Conservation (phyloP, 352 stramenopile genomes). For the Pythium aristosporum region DNA sequence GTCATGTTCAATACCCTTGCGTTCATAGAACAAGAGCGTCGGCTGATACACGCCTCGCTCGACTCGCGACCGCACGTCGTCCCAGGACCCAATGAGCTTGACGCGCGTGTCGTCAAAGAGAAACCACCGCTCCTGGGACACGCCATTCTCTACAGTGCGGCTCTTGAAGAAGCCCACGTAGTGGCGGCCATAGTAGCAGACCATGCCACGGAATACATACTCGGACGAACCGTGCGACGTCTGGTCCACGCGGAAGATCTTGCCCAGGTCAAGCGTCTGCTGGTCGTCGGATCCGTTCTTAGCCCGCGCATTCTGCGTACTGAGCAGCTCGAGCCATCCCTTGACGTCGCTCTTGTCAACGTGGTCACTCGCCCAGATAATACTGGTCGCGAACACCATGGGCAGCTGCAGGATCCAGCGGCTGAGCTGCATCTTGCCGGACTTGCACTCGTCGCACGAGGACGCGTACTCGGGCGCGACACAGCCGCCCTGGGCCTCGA, state of each 20-base stretch:
- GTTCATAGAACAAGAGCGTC: slow-evolving; percentile 82
- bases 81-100: slow-evolving; percentile 72
- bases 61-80: slow-evolving; percentile 66
- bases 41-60: slow-evolving; percentile 80
- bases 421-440: slow-evolving; percentile 43
- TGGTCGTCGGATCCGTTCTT: slow-evolving; percentile 26
- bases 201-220: slow-evolving; percentile 77
- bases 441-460: slow-evolving; percentile 53
- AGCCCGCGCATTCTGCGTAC: slow-evolving; percentile 37
- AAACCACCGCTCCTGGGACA: slow-evolving; percentile 63
- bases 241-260: slow-evolving; percentile 62
- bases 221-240: slow-evolving; percentile 27
- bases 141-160: slow-evolving; percentile 51
- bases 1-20: slow-evolving; percentile 57
- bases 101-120: slow-evolving; percentile 86
- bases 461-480: slow-evolving; percentile 32
- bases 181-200: slow-evolving; percentile 85
- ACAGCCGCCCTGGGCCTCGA: slow-evolving; percentile 47
- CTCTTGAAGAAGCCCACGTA: slow-evolving; percentile 87
- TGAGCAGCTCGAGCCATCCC: slow-evolving; percentile 68
- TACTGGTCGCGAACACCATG: slow-evolving; percentile 83
- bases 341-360: slow-evolving; percentile 70
- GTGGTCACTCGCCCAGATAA: slow-evolving; percentile 77
- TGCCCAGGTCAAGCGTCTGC: slow-evolving; percentile 60
- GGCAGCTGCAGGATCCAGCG: slow-evolving; percentile 81